phyloP scores from a whole-genome alignment of 768 basidiomycete genomes.

The Nidula microcarpa region DNA sequence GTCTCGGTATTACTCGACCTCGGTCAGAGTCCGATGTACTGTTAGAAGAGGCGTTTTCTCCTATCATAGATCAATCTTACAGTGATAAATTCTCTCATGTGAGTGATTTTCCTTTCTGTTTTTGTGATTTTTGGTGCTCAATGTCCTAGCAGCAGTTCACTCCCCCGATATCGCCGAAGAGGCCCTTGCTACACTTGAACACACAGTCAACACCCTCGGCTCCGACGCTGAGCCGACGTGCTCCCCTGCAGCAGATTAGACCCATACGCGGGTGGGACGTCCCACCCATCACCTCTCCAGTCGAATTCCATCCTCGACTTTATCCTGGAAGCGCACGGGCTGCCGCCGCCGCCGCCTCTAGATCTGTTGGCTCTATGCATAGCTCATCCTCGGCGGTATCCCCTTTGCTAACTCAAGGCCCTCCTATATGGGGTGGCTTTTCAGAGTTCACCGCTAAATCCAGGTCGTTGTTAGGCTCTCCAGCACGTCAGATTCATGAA shows the following conservation, averaged over 20 bases:
- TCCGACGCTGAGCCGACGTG: too few species aligned
- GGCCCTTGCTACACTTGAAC: too few species aligned
- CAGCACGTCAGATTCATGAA: background rate
- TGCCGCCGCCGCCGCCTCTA: slow-evolving; percentile 9
- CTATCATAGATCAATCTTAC: background rate
- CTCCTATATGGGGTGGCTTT: too few species aligned
- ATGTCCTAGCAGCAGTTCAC: too few species aligned
- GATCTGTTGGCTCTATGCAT: too few species aligned
- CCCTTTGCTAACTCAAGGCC: background rate
- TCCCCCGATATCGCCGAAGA: too few species aligned
- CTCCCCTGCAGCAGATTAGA: too few species aligned
- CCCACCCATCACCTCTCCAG: background rate
- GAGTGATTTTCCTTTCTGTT: too few species aligned
- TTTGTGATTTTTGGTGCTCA: too few species aligned
- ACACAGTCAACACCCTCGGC: too few species aligned
- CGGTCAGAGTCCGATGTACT: background rate
- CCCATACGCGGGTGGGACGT: too few species aligned
- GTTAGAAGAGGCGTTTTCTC: background rate
- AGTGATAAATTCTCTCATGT: too few species aligned
- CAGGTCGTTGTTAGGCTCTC: background rate
- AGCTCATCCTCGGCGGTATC: background rate
- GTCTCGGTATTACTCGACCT: background rate
- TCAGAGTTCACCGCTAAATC: background rate
- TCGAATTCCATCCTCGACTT: slow-evolving; percentile 17
- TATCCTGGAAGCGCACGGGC: slow-evolving; percentile 22